These are phyloP conservation scores for Nigrospora osmanthi DNA, from an alignment of 2,329 filamentous ascomycete species.

Conservation along the genomic window DNA sequence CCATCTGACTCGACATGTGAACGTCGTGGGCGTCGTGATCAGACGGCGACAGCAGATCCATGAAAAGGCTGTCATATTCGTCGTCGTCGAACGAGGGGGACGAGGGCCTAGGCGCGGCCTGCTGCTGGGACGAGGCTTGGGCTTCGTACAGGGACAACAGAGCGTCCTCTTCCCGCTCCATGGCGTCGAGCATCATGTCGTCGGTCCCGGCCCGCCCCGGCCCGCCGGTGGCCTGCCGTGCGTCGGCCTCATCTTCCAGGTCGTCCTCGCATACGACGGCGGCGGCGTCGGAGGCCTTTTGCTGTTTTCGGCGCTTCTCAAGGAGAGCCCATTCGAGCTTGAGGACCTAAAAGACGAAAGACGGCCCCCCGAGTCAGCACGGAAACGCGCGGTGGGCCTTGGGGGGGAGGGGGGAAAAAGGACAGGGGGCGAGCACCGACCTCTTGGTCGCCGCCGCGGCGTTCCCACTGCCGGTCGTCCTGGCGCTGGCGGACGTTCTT, in stretches of 20 bases:
- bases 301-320: conserved; percentile 26
- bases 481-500: conserved; percentile 54
- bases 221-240: conserved; percentile 10
- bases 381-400: neutral
- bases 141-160: conserved; percentile 40
- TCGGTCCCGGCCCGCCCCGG: conserved; percentile 17
- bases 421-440: conserved; percentile 18
- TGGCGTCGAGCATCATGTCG: conserved; percentile 45
- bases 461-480: conserved; percentile 52
- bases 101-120: conserved; percentile 15
- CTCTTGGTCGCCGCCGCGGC: conserved; percentile 56
- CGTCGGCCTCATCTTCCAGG: conserved; percentile 39
- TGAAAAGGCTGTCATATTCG: conserved; percentile 58
- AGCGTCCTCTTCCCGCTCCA: conserved; percentile 49
- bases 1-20: conserved; percentile 28
- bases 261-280: conserved; percentile 40
- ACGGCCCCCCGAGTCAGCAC: neutral
- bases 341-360: conserved; percentile 19
- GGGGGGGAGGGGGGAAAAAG: neutral
- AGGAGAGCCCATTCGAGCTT: conserved; percentile 34
- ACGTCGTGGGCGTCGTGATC: conserved; percentile 4
- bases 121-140: conserved; percentile 9
- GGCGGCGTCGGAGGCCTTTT: conserved; percentile 29
- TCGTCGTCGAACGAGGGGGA: conserved; percentile 43
- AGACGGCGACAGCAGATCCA: conserved; percentile 51